These are phyloP conservation scores for Trypanosoma mega DNA, from an alignment of 208 protist genomes.

Conservation along the genomic window DNA sequence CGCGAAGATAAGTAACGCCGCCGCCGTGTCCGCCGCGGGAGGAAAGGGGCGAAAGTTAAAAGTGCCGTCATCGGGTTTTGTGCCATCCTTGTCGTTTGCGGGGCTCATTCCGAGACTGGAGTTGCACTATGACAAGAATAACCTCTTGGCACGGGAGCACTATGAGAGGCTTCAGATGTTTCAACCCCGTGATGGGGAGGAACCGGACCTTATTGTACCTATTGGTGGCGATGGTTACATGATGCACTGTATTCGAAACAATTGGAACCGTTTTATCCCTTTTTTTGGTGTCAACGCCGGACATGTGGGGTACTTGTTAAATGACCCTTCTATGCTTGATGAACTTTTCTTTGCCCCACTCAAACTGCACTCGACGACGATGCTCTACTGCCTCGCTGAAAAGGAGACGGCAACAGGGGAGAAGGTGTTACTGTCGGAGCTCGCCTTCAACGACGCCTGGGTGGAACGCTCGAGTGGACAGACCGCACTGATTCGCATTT, in stretches of 20 bases:
- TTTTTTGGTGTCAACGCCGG: conserved; percentile 92
- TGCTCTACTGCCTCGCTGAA: conserved; percentile 89
- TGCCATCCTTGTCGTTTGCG: conserved; percentile 52
- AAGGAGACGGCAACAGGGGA: conserved; percentile 63
- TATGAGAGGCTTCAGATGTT: conserved; percentile 84
- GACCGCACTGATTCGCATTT: conserved; percentile 87
- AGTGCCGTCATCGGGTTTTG: conserved; percentile 13
- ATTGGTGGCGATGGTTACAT: conserved; percentile 92
- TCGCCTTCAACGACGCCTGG: conserved; percentile 93
- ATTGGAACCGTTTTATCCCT: conserved; percentile 89
- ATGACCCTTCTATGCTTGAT: conserved; percentile 72
- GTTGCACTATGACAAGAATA: conserved; percentile 86
- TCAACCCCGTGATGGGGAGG: conserved; percentile 51
- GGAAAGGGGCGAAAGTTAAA: conserved; percentile 22
- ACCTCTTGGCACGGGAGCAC: conserved; percentile 75
- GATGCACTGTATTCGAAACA: conserved; percentile 91
- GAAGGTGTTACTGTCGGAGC: conserved; percentile 67
- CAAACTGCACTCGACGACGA: conserved; percentile 82
- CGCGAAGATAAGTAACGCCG: conserved; percentile 33
- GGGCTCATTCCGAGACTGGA: conserved; percentile 81
- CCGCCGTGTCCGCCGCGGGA: conserved; percentile 21
- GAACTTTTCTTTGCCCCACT: conserved; percentile 85
- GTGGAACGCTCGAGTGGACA: conserved; percentile 88
- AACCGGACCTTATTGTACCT: conserved; percentile 88
- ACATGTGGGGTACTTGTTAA: conserved; percentile 87